Evolutionary conservation across 2,329 filamentous ascomycete genomes (phyloP).

Genomic region (Arthrobotrys sphaeroides): DNA sequence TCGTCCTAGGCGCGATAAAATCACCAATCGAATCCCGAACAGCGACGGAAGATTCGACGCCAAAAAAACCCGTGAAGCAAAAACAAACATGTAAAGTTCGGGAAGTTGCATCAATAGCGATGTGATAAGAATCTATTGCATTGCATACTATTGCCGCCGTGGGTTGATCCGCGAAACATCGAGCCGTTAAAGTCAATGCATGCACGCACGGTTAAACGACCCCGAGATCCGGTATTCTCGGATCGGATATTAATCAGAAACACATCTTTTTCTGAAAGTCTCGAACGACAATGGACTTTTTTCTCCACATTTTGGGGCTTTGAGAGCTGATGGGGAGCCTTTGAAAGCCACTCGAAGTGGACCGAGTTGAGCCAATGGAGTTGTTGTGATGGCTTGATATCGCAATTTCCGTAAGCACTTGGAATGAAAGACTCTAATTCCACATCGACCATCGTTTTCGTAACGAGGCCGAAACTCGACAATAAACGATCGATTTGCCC

Average conservation of each 20-base stretch:
- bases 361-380: not conserved
- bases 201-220: not conserved
- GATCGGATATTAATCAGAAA: not conserved
- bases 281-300: not conserved
- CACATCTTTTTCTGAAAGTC: not conserved
- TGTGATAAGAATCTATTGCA: not conserved
- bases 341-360: too few species aligned
- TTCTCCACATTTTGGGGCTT: not conserved
- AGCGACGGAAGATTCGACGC: not conserved
- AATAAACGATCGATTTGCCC: not conserved
- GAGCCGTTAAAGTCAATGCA: slow-evolving; percentile 1
- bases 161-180: not conserved
- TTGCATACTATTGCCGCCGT: not conserved
- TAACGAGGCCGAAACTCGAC: not conserved
- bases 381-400: not conserved
- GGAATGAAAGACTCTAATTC: too few species aligned
- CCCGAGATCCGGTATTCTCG: not conserved
- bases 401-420: slow-evolving; percentile 20
- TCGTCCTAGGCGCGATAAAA: not conserved
- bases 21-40: not conserved
- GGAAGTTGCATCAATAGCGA: not conserved
- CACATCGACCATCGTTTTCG: not conserved
- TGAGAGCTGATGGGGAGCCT: too few species aligned
- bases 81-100: too few species aligned
- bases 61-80: too few species aligned